phyloP scores from a whole-genome alignment of 2,329 filamentous ascomycete species.

The Penicillium sp. region DNA sequence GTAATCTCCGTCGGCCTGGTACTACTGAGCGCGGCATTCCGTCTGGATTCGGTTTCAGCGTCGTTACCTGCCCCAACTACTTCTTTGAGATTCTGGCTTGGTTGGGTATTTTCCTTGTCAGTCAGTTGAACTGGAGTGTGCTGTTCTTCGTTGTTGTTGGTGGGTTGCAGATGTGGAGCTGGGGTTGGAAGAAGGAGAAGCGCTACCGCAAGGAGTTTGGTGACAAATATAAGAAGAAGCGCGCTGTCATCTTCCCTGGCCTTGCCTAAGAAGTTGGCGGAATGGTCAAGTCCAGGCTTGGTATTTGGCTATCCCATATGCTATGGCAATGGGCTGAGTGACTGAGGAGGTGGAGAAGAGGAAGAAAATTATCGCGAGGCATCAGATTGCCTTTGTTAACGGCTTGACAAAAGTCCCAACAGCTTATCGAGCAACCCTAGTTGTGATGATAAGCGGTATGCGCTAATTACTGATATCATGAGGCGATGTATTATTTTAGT shows the following conservation, averaged over 20 bases:
- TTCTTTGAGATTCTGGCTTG: conserved; percentile 88
- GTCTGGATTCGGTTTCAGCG: conserved; percentile 74
- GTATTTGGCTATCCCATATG: neutral
- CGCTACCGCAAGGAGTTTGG: conserved; percentile 88
- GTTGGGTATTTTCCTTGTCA: conserved; percentile 77
- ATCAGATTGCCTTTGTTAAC: neutral
- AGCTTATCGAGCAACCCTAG: neutral
- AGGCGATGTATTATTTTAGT: conserved; percentile 6
- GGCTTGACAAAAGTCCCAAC: neutral
- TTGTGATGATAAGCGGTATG: conserved; percentile 9
- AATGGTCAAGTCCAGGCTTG: neutral
- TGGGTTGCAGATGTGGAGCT: conserved; percentile 74
- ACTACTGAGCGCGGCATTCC: conserved; percentile 88
- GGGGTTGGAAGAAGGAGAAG: conserved; percentile 90
- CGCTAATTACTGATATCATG: neutral
- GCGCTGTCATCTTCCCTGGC: conserved; percentile 76
- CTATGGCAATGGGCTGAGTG: neutral
- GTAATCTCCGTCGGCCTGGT: conserved; percentile 72
- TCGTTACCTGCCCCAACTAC: conserved; percentile 97
- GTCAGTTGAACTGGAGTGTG: conserved; percentile 71
- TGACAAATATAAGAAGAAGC: conserved; percentile 94
- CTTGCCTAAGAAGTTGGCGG: conserved; percentile 56
- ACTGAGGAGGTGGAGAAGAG: neutral
- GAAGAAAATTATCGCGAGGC: neutral
- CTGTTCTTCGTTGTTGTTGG: conserved; percentile 74